phyloP scores from a whole-genome alignment of 179 eudicot genomes.

The Vitellaria paradoxa region DNA sequence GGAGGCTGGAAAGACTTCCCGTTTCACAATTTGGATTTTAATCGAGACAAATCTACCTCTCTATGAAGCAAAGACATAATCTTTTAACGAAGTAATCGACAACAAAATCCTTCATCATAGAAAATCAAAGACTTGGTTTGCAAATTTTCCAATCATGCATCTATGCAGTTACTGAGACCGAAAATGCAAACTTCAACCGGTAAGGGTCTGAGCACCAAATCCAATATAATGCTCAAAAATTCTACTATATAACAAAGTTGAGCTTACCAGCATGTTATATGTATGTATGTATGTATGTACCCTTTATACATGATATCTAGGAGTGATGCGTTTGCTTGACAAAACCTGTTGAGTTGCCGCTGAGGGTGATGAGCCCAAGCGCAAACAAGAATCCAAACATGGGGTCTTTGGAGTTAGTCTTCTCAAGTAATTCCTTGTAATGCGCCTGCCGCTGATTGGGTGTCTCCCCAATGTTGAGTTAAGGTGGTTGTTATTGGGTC shows the following conservation, averaged over 20 bases:
- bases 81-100: too few relatives aligned
- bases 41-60: too few relatives aligned
- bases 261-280: neutral
- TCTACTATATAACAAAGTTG: neutral
- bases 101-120: too few relatives aligned
- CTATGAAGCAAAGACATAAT: too few relatives aligned
- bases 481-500: slow-evolving; percentile 13
- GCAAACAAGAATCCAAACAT: slow-evolving; percentile 12
- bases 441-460: slow-evolving; percentile 16
- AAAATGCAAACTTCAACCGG: neutral
- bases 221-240: neutral
- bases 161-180: too few relatives aligned
- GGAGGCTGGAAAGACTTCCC: too few relatives aligned
- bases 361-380: slow-evolving; percentile 38
- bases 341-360: slow-evolving; percentile 13
- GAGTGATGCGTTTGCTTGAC: slow-evolving; percentile 15
- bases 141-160: too few relatives aligned
- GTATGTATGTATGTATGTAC: neutral
- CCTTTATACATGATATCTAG: slow-evolving; percentile 12
- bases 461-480: slow-evolving; percentile 16
- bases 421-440: slow-evolving; percentile 10
- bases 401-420: slow-evolving; percentile 18
- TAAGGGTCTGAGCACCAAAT: neutral
- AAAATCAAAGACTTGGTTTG: too few relatives aligned
- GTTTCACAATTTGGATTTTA: too few relatives aligned